Conservation (phyloP, 371 early-diverging fungal species). For the Mucor plumbeus region DNA sequence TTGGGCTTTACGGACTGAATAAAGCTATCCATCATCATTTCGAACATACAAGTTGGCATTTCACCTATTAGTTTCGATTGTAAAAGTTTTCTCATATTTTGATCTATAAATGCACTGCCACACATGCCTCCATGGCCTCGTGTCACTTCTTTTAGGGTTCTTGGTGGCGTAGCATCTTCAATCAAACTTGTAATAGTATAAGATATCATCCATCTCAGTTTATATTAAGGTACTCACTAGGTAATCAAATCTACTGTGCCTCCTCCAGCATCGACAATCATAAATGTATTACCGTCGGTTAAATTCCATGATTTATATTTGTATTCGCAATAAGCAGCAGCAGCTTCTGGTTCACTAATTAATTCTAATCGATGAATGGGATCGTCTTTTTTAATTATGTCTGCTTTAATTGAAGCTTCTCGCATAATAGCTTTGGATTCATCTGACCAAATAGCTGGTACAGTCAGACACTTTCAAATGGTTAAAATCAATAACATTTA, state of each 20-base stretch:
- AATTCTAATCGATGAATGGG: slow-evolving; percentile 48
- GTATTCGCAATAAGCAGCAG: slow-evolving; percentile 56
- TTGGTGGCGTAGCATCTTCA: slow-evolving; percentile 15
- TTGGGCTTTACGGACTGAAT: slow-evolving; percentile 59
- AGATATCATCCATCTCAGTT: not conserved
- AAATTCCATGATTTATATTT: slow-evolving; percentile 49
- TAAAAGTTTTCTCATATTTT: slow-evolving; percentile 60
- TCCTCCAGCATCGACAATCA: slow-evolving; percentile 60
- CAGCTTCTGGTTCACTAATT: slow-evolving; percentile 57
- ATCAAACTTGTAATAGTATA: not conserved
- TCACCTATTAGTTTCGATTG: slow-evolving; percentile 52
- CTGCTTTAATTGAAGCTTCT: slow-evolving; percentile 50
- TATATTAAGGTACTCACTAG: slow-evolving; percentile 11
- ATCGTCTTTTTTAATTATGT: slow-evolving; percentile 42
- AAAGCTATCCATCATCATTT: slow-evolving; percentile 61
- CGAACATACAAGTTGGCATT: slow-evolving; percentile 59
- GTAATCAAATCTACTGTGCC: slow-evolving; percentile 45
- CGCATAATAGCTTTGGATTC: slow-evolving; percentile 54
- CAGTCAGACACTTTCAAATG: slow-evolving; percentile 42
- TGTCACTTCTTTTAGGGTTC: slow-evolving; percentile 59
- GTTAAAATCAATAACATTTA: not conserved
- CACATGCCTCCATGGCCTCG: slow-evolving; percentile 64
- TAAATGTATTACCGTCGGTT: slow-evolving; percentile 51
- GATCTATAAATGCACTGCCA: slow-evolving; percentile 63
- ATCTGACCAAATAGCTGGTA: slow-evolving; percentile 61